Evolutionary conservation across 1,139 yeast genomes (phyloP).

Genomic region (Saccharomycopsis phalli): DNA sequence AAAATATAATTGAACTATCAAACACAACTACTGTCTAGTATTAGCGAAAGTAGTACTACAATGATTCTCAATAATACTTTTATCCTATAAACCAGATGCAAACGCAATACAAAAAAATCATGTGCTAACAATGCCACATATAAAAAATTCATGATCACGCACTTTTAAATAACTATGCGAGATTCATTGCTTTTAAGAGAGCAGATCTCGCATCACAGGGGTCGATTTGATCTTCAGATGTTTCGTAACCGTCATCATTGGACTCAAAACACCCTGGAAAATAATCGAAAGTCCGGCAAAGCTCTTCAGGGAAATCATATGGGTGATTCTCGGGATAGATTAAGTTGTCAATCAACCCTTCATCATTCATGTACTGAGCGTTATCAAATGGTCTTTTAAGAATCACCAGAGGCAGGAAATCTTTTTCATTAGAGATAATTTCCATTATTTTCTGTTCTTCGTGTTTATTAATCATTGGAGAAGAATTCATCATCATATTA

Average conservation of each 20-base stretch:
- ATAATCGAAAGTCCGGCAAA: background rate
- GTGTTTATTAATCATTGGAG: conserved; percentile 9
- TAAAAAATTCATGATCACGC: background rate
- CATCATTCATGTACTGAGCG: background rate
- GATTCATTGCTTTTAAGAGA: conserved; percentile 9
- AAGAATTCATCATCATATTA: conserved; percentile 3
- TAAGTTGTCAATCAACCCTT: background rate
- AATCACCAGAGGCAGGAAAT: background rate
- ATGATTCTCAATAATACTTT: too few species aligned
- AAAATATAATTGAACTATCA: too few species aligned
- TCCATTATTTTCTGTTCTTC: conserved; percentile 8
- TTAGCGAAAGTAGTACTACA: too few species aligned
- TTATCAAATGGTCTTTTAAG: background rate
- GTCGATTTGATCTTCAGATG: conserved; percentile 10
- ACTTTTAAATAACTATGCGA: too few species aligned
- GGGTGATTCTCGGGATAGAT: background rate
- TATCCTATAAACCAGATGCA: too few species aligned
- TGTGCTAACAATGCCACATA: background rate
- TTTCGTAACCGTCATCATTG: background rate
- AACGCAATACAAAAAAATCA: too few species aligned
- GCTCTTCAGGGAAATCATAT: too few species aligned
- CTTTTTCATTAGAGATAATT: background rate
- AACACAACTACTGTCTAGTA: too few species aligned
- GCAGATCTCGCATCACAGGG: conserved; percentile 19
- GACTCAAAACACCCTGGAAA: too few species aligned